Evolutionary conservation across 2,329 filamentous ascomycete species (phyloP).

Genomic region (Coleophoma crateriformis): DNA sequence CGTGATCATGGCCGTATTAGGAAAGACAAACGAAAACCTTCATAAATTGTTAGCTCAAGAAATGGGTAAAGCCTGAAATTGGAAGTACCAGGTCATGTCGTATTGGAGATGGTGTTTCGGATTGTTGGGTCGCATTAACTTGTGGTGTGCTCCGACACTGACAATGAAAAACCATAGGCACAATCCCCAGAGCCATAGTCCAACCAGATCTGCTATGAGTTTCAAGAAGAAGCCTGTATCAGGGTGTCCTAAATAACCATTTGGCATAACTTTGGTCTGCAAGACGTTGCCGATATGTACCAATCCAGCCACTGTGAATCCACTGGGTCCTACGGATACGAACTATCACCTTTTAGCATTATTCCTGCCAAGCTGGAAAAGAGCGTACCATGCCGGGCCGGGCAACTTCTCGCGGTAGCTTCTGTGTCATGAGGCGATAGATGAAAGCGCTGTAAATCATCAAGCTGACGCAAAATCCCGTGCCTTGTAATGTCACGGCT

Average conservation of each 20-base stretch:
- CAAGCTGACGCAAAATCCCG: conserved; percentile 52
- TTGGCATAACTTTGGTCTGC: conserved; percentile 33
- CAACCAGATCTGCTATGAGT: conserved; percentile 52
- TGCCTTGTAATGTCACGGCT: conserved; percentile 46
- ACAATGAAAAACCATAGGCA: conserved; percentile 82
- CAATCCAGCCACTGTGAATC: conserved; percentile 56
- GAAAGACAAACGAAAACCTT: conserved; percentile 61
- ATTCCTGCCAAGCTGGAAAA: not conserved
- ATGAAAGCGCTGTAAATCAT: conserved; percentile 84
- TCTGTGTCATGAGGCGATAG: conserved; percentile 84
- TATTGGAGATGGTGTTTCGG: conserved; percentile 56
- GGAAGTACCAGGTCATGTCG: conserved; percentile 78
- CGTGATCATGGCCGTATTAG: conserved; percentile 40
- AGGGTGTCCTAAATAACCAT: conserved; percentile 34
- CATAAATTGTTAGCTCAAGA: conserved; percentile 52
- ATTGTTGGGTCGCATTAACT: conserved; percentile 46
- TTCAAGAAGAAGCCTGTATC: conserved; percentile 39
- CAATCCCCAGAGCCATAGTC: conserved; percentile 79
- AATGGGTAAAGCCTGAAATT: conserved; percentile 44
- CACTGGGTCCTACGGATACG: conserved; percentile 67
- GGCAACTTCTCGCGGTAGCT: conserved; percentile 69
- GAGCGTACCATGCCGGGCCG: conserved; percentile 62
- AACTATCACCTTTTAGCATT: conserved; percentile 42
- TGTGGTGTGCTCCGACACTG: conserved; percentile 69
- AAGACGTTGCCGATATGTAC: conserved; percentile 28